phyloP scores from a whole-genome alignment of 306 rosid species.

The Rosa rugosa region DNA sequence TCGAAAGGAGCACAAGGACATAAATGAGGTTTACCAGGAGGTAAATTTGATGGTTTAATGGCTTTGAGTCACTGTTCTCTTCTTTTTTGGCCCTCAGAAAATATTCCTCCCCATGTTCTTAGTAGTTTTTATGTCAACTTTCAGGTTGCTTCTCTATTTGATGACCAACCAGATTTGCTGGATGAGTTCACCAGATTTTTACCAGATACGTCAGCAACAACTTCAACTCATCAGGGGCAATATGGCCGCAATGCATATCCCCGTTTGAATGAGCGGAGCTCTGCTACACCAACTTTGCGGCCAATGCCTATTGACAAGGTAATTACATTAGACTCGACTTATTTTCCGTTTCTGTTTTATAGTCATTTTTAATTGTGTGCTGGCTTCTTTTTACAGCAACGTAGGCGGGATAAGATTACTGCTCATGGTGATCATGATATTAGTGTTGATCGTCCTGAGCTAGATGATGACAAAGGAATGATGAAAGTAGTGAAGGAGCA shows the following conservation, averaged over 20 bases:
- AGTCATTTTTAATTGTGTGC: slow-evolving; percentile 17
- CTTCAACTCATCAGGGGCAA: slow-evolving; percentile 57
- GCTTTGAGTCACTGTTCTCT: neutral
- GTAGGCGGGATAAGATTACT: slow-evolving; percentile 67
- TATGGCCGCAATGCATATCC: slow-evolving; percentile 57
- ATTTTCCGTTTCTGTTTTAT: neutral
- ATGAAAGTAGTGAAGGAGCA: slow-evolving; percentile 69
- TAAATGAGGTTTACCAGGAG: slow-evolving; percentile 86
- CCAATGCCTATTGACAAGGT: slow-evolving; percentile 64
- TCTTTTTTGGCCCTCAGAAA: neutral
- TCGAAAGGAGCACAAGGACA: slow-evolving; percentile 95
- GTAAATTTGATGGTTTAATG: slow-evolving; percentile 33
- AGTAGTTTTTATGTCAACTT: slow-evolving; percentile 13
- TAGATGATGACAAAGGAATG: slow-evolving; percentile 68
- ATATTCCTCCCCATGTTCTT: slow-evolving; percentile 14
- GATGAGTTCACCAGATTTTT: slow-evolving; percentile 89
- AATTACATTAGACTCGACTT: slow-evolving; percentile 16
- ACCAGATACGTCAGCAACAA: slow-evolving; percentile 76
- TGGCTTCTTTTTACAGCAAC: slow-evolving; percentile 47
- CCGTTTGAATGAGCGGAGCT: slow-evolving; percentile 64
- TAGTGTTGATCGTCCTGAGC: slow-evolving; percentile 72
- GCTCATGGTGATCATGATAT: slow-evolving; percentile 65
- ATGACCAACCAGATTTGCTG: slow-evolving; percentile 78
- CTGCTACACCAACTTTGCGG: slow-evolving; percentile 58
- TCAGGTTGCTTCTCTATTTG: slow-evolving; percentile 80